Evolutionary conservation across 495 filamentous ascomycete species (phyloP), one percentile per base, ranked within the genome.

Genomic region (Sordaria brevicollis): DNA sequence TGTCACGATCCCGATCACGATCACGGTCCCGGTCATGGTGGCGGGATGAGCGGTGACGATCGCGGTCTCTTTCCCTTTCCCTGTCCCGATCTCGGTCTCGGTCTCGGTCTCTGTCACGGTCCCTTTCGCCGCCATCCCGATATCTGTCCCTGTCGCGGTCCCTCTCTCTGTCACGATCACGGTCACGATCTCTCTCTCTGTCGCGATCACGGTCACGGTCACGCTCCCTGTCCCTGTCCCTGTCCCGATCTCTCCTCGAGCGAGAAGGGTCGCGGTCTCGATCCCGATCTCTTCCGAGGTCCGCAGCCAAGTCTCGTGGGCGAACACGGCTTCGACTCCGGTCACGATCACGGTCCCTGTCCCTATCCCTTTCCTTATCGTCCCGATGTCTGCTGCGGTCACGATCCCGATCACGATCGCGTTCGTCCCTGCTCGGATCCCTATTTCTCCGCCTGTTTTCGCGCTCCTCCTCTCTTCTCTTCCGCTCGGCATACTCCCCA

Each of bases 71-170:
- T 72, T 10, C 74, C 7, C 37, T 62, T 35, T 77, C 70, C 3
- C 73, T 57, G 10, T 80, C 79, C 25, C 74, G 70, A 6, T 78
- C 75, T 31, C 74, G 66, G 15, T 78, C 75, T 25, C 73, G 37
- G 34, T 75, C 66, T 35, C 70, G 67, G 17, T 70, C 72, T 35
- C 49, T 71, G 15, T 72, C 69, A 41, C 69, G 70, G 31, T 72
- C 73, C 36, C 67, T 35, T 4, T 69, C 67, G 65, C 68, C 68
- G 10, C 70, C 36, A 15, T 72, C 54, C 19, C 57, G 34, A 19
- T 71, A 68, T 68, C 65, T 38, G 41, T 76, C 72, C 6, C 70
- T 39, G 36, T 72, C 73, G 3, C 74, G 68, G 2, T 71, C 69
- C 2, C 70, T 36, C 3, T 75, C 68, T 0, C 66, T 31, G 9